Conservation (phyloP, 345 rosid genomes). For the Gossypium longicalyx region DNA sequence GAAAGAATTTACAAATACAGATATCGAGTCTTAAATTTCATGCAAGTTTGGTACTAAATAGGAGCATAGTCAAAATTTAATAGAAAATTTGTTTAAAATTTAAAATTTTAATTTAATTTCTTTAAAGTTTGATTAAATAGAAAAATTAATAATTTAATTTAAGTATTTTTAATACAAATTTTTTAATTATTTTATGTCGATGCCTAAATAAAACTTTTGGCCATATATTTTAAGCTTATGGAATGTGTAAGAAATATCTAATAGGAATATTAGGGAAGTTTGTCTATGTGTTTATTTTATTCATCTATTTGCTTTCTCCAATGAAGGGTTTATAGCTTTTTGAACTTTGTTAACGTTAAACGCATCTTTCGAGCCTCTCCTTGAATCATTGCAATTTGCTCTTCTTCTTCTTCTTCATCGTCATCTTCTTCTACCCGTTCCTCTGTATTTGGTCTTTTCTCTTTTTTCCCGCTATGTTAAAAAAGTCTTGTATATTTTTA, state of each 20-base stretch:
- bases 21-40: too few species aligned
- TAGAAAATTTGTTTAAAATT: too few species aligned
- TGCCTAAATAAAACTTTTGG: too few species aligned
- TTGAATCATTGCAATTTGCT: constrained; percentile 10
- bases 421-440: background rate
- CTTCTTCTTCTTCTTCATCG: constrained; percentile 7
- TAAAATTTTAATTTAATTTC: too few species aligned
- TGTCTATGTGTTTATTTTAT: background rate
- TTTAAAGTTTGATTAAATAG: too few species aligned
- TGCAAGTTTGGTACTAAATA: too few species aligned
- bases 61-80: too few species aligned
- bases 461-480: constrained; percentile 4
- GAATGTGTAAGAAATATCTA: constrained; percentile 14
- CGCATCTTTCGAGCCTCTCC: constrained; percentile 8
- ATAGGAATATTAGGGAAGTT: constrained; percentile 16
- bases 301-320: background rate
- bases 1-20: too few species aligned
- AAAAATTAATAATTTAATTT: too few species aligned
- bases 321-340: constrained; percentile 16
- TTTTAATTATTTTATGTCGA: too few species aligned
- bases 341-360: constrained; percentile 13
- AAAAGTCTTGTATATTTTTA: background rate
- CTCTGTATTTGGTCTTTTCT: constrained; percentile 11
- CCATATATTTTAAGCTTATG: background rate
- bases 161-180: too few species aligned